Conservation (phyloP, 768 basidiomycete genomes). For the Xerocomus brunneocitrinus region DNA sequence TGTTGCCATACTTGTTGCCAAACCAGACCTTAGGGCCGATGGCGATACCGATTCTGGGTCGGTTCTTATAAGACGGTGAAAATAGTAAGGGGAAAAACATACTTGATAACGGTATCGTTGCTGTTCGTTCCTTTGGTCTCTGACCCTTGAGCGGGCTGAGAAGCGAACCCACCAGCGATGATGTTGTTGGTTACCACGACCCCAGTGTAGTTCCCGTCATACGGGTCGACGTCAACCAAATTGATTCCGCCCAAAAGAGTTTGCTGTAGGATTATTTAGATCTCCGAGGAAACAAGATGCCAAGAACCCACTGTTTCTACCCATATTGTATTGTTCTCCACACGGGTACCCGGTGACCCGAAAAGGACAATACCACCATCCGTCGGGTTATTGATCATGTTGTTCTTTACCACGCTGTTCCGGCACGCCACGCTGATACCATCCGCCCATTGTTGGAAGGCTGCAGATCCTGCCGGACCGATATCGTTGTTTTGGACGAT, state of each 20-base stretch:
- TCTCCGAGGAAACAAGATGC: background rate
- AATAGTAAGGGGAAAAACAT: conserved; percentile 19
- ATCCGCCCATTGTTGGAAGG: conserved; percentile 74
- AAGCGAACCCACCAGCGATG: conserved; percentile 67
- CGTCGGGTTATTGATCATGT: conserved; percentile 66
- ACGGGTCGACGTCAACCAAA: conserved; percentile 69
- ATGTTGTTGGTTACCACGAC: conserved; percentile 64
- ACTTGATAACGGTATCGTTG: conserved; percentile 69
- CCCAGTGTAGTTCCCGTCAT: conserved; percentile 57
- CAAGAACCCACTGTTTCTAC: conserved; percentile 50
- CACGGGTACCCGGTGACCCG: conserved; percentile 65
- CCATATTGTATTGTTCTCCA: conserved; percentile 77
- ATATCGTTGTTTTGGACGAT: conserved; percentile 80
- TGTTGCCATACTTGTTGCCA: conserved; percentile 50
- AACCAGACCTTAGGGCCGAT: conserved; percentile 79
- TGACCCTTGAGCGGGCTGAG: conserved; percentile 35
- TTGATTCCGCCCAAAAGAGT: conserved; percentile 76
- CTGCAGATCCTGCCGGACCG: conserved; percentile 67
- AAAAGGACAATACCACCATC: conserved; percentile 81
- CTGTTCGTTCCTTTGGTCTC: conserved; percentile 52
- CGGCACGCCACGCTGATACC: conserved; percentile 72
- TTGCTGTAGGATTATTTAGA: conserved; percentile 36
- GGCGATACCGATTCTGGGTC: conserved; percentile 70
- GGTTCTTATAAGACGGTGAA: conserved; percentile 5
- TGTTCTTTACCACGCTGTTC: conserved; percentile 59